These are phyloP conservation scores for Exophiala bonariae DNA, from an alignment of 2,329 filamentous ascomycete genomes.

Conservation along the genomic window DNA sequence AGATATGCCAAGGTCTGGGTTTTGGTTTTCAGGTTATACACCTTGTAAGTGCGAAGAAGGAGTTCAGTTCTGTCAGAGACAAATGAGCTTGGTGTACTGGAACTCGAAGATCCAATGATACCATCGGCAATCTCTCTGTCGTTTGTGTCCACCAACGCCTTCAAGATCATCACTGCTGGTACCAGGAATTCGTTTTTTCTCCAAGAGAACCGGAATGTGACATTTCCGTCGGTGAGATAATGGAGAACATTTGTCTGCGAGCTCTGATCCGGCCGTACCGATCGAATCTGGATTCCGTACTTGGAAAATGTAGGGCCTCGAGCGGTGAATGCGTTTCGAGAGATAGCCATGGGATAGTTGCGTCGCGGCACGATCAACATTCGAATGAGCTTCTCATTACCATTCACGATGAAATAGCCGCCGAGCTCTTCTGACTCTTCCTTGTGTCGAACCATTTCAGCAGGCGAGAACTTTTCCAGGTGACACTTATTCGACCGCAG, in stretches of 20 bases:
- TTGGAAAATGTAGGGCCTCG: constrained; percentile 85
- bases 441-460: constrained; percentile 77
- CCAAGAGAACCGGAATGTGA: constrained; percentile 98
- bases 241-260: constrained; percentile 97
- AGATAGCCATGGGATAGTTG: constrained; percentile 94
- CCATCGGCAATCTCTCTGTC: constrained; percentile 94
- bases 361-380: constrained; percentile 85
- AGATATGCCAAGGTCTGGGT: constrained; percentile 81
- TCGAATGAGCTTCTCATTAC: constrained; percentile 94
- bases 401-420: constrained; percentile 96
- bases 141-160: constrained; percentile 92
- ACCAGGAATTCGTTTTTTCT: constrained; percentile 96
- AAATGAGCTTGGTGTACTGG: constrained; percentile 83
- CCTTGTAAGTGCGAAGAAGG: constrained; percentile 88
- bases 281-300: constrained; percentile 87
- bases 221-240: constrained; percentile 92
- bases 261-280: constrained; percentile 93
- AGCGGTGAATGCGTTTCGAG: constrained; percentile 83
- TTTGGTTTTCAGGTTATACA: constrained; percentile 79
- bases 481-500: constrained; percentile 90
- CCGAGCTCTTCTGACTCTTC: constrained; percentile 96
- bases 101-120: constrained; percentile 75
- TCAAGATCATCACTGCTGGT: constrained; percentile 93
- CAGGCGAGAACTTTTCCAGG: constrained; percentile 80
- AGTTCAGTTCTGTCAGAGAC: constrained; percentile 92